These are phyloP conservation scores for Irpex sp. DNA, from an alignment of 1,284 basidiomycete species.

Conservation along the genomic window DNA sequence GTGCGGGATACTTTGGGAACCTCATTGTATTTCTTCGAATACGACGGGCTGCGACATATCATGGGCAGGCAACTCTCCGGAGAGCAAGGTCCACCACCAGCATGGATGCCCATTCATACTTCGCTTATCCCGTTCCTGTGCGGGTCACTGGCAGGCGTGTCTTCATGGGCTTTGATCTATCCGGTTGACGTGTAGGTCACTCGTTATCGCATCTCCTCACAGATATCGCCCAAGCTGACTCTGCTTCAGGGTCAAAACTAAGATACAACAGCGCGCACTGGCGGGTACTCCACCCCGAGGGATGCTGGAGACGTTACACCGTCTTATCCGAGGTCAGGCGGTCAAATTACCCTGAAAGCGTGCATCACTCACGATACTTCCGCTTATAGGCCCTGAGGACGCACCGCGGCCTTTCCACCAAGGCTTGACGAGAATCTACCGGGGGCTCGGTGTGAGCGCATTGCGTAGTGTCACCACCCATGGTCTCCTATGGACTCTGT, in stretches of 20 bases:
- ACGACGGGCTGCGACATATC: constrained; percentile 79
- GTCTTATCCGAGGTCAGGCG: constrained; percentile 67
- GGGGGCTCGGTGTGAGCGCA: constrained; percentile 82
- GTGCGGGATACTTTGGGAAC: constrained; percentile 82
- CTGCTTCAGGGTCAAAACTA: constrained; percentile 78
- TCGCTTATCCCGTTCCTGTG: constrained; percentile 83
- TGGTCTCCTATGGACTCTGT: constrained; percentile 80
- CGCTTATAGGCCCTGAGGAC: constrained; percentile 59
- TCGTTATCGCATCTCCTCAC: not conserved
- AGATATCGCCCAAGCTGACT: not conserved
- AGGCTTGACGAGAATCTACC: constrained; percentile 77
- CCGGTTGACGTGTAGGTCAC: constrained; percentile 73
- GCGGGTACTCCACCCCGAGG: constrained; percentile 70
- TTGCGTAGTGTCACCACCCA: constrained; percentile 81
- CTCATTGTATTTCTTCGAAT: constrained; percentile 84
- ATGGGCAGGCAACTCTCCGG: constrained; percentile 68
- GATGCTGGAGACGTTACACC: constrained; percentile 68
- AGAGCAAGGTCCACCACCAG: constrained; percentile 71
- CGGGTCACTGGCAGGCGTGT: constrained; percentile 80
- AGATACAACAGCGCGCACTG: constrained; percentile 85
- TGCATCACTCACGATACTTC: not conserved
- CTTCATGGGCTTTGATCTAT: constrained; percentile 83
- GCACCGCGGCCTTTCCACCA: constrained; percentile 65
- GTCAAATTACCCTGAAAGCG: not conserved
- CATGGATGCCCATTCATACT: constrained; percentile 74